Evolutionary conservation across 257 asterid species (phyloP), one percentile per base, ranked within the genome.

Genomic region (Solanum lycopersicoides): DNA sequence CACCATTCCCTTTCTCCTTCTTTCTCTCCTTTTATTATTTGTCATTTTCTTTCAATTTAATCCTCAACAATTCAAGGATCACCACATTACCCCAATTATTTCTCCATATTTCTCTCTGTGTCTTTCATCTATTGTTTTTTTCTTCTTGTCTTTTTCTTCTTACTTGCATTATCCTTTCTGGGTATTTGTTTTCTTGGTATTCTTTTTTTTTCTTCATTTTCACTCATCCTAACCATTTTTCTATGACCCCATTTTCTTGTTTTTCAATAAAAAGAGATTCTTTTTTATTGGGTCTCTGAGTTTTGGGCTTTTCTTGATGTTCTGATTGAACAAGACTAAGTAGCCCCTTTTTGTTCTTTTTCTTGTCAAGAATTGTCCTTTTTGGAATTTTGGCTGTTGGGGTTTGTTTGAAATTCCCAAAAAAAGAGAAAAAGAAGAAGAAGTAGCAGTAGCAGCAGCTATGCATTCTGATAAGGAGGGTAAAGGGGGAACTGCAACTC

Each of bases 381-480:
- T 74, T 20, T 37, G 77, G 12, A 8, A 71, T 71, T 71, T 71
- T 9, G 82, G 53, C 53, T 21, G 11, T 6, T 74, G 53, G 82
- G 32, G 82, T 74, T 74, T 37, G 25, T 39, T 74, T 74, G 32
- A 12, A 73, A 74, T 37, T 73, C 28, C 80, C 23, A 34, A 66
- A 21, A n/a, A 66, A 5, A 15, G 4, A 68, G 5, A 65, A 66
- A 14, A 68, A 25, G 5, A n/a, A 12, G 72, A 25, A 65, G 18
- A 73, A 73, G 23, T 18, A 82, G 73, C 34, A 60, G 32, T 1
- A 66, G 44, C 35, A 56, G 39, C 4, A 79, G 83, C 20, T 87
- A 92, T 92, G 95, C 92, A 89, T 84, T 60, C 82, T 88, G 91
- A 89, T 65, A 90, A 89, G 37, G 90, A 86, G 45, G 87, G 87